Base-by-base conservation (phyloP, 129 eudicot species). In the Saposhnikovia divaricata region DNA sequence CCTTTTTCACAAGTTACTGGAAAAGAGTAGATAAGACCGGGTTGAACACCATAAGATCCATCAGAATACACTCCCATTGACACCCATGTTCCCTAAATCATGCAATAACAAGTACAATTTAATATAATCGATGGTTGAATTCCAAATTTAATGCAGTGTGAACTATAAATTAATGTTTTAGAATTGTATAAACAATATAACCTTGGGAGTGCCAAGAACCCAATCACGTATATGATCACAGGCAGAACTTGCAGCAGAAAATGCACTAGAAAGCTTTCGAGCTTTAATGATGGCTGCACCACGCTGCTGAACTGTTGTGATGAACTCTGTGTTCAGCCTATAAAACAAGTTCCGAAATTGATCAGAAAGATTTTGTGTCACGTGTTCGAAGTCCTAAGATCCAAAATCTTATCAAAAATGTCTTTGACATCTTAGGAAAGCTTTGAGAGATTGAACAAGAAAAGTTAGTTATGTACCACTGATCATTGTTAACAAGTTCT, bases 41-140 rank as follows among this genome's bases (percentile, higher is more conserved):
- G 85, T 76, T 81, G 90, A n/a, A 93, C 82, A 46, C 92, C 93
- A 61, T 93, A 93, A 7, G 96, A 93, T 21, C 97, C 98, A 77
- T 93, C 98, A 39, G 97, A 93, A 82, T 82, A 89, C 57, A 93
- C 98, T 53, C 98, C 98, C 96, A 93, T 93, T n/a, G 98, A 93
- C 57, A 89, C 97, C 98, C 97, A 93, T 75, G 89, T 90, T 47
- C 93, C 97, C 98, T 93, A 0, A 31, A 4, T 68, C 16, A 68
- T 31, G 42, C 12, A 31, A 12, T 68, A 0, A 68, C 43, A 31
- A 15, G 3, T 23, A 10, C 9, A 61, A 61, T 9, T 61, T 21
- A 5, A 9, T 4, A 25, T 6, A 53, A 4, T n/a, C 9, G 28
- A 59, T n/a, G 14, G 11, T 8, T 59, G 14, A 8, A n/a, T 8